Percentiles rank a stretch among this genome's conserved stretches.
phyloP scores from a whole-genome alignment of 179 eudicot species.

The Camellia oleifera region DNA sequence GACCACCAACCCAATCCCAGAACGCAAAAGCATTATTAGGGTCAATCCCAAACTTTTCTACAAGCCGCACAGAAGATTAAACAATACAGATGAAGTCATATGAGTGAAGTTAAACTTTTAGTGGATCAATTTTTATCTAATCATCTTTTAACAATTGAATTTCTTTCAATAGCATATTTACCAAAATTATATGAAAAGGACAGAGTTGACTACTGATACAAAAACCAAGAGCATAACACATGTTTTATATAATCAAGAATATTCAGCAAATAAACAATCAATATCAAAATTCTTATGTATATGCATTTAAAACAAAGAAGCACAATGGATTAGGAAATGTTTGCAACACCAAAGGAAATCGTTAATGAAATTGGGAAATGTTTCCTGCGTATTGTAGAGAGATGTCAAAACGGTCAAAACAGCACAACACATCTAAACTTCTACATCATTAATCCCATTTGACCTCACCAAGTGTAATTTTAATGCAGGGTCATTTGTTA shows the following conservation, averaged over 20 bases:
- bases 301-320: neutral
- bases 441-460: neutral
- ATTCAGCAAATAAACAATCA: neutral
- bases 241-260: neutral
- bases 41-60: slow-evolving; percentile 89
- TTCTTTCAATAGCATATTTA: neutral
- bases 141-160: neutral
- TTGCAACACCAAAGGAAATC: neutral
- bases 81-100: neutral
- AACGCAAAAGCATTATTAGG: slow-evolving; percentile 96
- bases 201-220: neutral
- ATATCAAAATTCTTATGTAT: neutral
- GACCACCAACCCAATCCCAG: slow-evolving; percentile 99
- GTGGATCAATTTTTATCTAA: neutral
- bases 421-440: neutral
- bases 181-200: neutral
- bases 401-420: too few species aligned
- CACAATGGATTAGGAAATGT: neutral
- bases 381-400: neutral
- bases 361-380: neutral
- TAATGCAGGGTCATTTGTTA: neutral
- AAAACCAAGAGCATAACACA: neutral
- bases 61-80: slow-evolving; percentile 58
- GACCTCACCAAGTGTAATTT: neutral
- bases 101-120: neutral